Percentiles rank a stretch among this genome's conserved stretches.
phyloP scores from a whole-genome alignment of 805 yeast species.

The Nematodospora valgi region DNA sequence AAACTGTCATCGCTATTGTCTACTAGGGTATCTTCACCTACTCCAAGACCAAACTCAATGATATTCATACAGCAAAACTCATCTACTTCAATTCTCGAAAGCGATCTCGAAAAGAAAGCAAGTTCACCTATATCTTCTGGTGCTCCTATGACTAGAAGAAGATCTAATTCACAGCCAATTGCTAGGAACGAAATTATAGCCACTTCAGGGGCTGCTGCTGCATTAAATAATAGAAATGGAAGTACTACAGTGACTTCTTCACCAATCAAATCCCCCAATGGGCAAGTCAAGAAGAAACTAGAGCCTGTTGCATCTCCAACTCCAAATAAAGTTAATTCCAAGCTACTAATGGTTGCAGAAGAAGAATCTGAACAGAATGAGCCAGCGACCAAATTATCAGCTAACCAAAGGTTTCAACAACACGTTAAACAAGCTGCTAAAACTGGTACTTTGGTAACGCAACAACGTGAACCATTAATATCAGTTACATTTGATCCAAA shows the following conservation, averaged over 20 bases:
- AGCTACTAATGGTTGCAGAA: constrained; percentile 18
- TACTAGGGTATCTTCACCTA: constrained; percentile 6
- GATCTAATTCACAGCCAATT: constrained; percentile 37
- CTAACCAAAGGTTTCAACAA: constrained; percentile 37
- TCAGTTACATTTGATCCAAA: constrained; percentile 41
- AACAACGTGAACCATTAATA: constrained; percentile 32
- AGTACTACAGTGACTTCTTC: constrained; percentile 4
- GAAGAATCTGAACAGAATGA: constrained; percentile 12
- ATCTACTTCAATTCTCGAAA: constrained; percentile 10
- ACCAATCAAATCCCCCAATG: background rate
- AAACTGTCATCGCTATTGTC: constrained; percentile 13
- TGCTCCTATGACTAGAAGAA: constrained; percentile 17
- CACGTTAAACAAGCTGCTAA: constrained; percentile 37
- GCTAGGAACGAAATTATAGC: constrained; percentile 12
- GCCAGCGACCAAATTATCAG: constrained; percentile 21
- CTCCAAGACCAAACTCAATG: constrained; percentile 23
- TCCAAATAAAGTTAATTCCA: constrained; percentile 12
- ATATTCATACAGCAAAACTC: constrained; percentile 19
- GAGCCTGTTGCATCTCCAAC: too few species aligned
- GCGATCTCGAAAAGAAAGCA: background rate
- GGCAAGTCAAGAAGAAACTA: too few species aligned
- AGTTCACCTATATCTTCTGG: background rate
- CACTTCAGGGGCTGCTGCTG: constrained; percentile 36
- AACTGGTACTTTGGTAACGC: constrained; percentile 35
- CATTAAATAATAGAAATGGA: constrained; percentile 16